A percentile compares a stretch with the other conserved stretches of the same genome.
Conservation (phyloP, 805 yeast genomes). For the Candida maesae region DNA sequence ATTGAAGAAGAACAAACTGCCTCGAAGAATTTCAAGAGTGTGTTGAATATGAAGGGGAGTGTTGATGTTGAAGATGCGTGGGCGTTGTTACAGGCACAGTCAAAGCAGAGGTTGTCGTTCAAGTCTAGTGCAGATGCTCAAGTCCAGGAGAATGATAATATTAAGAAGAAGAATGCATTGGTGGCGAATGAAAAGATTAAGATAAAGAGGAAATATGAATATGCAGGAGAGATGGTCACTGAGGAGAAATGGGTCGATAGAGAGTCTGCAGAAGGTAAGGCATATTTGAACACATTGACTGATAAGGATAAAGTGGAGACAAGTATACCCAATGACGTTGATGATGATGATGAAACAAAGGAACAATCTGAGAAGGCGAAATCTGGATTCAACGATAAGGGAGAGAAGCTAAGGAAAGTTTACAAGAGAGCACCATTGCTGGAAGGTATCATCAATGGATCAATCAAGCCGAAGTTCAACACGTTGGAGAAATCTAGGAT, state of each 20-base stretch:
- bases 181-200: conserved; percentile 47
- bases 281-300: conserved; percentile 58
- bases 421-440: conserved; percentile 71
- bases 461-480: conserved; percentile 74
- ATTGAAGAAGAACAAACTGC: conserved; percentile 42
- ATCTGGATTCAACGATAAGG: conserved; percentile 21
- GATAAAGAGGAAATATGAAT: conserved; percentile 75
- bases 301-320: conserved; percentile 25
- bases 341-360: too few species aligned
- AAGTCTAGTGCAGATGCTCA: conserved; percentile 19
- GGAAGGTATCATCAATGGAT: conserved; percentile 67
- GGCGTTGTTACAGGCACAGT: conserved; percentile 44
- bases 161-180: conserved; percentile 11
- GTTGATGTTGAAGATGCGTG: conserved; percentile 51
- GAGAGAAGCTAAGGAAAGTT: conserved; percentile 45
- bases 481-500: conserved; percentile 89
- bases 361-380: conserved; percentile 9
- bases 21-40: conserved; percentile 21
- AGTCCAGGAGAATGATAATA: conserved; percentile 3
- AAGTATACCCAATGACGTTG: too few species aligned
- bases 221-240: conserved; percentile 80
- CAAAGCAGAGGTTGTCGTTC: conserved; percentile 26
- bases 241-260: conserved; percentile 77
- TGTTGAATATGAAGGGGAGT: conserved; percentile 12
- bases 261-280: conserved; percentile 83